A percentile compares a stretch with the other conserved stretches of the same genome.
Evolutionary conservation across 306 rosid species (phyloP).

Genomic region (Herpetospermum pedunculosum): DNA sequence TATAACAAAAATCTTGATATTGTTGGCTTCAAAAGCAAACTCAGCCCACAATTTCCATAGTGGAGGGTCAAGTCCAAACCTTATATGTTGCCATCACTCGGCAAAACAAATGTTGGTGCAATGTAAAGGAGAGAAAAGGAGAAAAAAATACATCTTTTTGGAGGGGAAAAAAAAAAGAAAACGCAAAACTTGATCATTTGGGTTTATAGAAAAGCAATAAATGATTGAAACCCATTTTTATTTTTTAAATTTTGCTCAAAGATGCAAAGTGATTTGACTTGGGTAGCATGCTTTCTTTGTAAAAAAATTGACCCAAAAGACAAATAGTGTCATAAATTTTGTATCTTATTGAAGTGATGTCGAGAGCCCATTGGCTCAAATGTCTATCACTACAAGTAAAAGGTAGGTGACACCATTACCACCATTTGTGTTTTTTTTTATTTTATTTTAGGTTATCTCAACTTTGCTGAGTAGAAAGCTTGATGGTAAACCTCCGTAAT

Average conservation of each 20-base stretch:
- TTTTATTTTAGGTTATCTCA: background rate
- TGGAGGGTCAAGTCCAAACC: background rate
- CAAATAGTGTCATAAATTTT: background rate
- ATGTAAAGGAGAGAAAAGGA: background rate
- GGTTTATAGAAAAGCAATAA: background rate
- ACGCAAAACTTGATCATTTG: background rate
- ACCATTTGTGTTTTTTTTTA: background rate
- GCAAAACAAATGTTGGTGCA: background rate
- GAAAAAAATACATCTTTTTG: background rate
- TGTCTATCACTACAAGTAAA: background rate
- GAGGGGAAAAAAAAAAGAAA: background rate
- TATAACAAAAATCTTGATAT: background rate
- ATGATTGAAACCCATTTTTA: slow-evolving; percentile 1
- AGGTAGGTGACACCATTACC: background rate
- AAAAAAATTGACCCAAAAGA: background rate
- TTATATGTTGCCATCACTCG: background rate
- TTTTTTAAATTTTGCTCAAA: too few species aligned
- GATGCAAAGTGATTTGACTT: background rate
- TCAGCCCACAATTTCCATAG: background rate
- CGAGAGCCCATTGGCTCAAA: background rate
- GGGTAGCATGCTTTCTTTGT: background rate
- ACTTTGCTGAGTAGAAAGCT: background rate
- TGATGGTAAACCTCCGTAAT: background rate
- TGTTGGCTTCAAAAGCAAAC: background rate
- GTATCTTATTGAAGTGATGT: background rate